Base-by-base conservation (phyloP, 768 basidiomycete genomes). In the Filobasidium wieringae region DNA sequence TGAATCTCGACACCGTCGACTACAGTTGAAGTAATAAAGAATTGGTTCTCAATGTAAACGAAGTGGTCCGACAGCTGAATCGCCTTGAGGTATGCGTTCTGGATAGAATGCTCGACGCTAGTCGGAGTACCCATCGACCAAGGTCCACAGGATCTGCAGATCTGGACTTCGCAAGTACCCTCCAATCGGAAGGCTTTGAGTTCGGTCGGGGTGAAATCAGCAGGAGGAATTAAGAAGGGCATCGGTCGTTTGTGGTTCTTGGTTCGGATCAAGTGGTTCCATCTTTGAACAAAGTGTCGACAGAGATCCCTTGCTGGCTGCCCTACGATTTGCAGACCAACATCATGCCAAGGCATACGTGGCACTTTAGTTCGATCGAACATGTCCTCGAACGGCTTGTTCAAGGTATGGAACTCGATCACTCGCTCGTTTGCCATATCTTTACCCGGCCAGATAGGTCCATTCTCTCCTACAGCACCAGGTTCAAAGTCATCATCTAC, bases 311-410 rank as follows among this genome's bases (percentile, higher is more conserved):
- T 80, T 19, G 92, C 90, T 49, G 95, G 95, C 69, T 93, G 91
- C 2, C 95, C 95, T 27, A 96, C 86, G 39, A 97, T 83, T 72
- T 99, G 95, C 78, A 96, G 79, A 0, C 84, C 88, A 36, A 97
- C 88, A 70, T 99, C 95, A 71, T 99, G 95, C 92, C 93, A 99
- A 29, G 95, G 91, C 91, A 97, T 96, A 50, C 95, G 80, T 5
- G 91, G 88, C 19, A 87, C 80, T 72, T 85, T 93, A 7, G 79
- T 74, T 32, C 95, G 82, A 67, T 99, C 92, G 66, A 93, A 90
- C 86, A 93, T 88, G 68, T 96, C 89, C 63, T 96, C 89, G 45
- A 86, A 81, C 0, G 92, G 92, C 71, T 92, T 95, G 69, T 84
- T 80, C 51, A 99, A 79, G 0, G 80, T 80, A 62, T 87, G 81